Base-by-base conservation (phyloP, 805 yeast species). In the Spathaspora girioi region DNA sequence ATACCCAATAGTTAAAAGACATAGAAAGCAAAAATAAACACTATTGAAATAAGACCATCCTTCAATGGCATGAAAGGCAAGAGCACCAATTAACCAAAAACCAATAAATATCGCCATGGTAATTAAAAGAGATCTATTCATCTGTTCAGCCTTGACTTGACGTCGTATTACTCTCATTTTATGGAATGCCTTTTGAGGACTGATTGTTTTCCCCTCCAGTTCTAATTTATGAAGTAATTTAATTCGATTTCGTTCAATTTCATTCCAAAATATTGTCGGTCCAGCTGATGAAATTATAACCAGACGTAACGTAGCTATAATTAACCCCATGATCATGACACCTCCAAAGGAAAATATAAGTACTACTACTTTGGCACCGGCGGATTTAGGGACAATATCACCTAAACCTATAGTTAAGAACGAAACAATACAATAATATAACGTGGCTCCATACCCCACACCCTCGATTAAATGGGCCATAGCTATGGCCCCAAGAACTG, bases 401-500 rank as follows among this genome's bases (percentile, higher is more conserved):
- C 97, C 97, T 15, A 85, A 71, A 0, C 97, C 97, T 27, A 91
- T 79, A 1, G 97, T 91, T 46, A 88, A 70, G 40, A 86, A 70
- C 0, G 96, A 83, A 1, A 87, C 90, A 10, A 81, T 79, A 58
- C 90, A 83, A 63, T 79, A 89, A 62, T 88, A 90, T 45, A 89
- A 63, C 0, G 88, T 82, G n/a, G 82, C 75, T 0, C 91, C 90
- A 62, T 78, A 87, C 1, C 61, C 51, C 9, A 69, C 35, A 1
- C 77, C 70, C 0, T 50, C 56, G 8, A 71, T 61, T 9, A 82
- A 59, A 42, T 71, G 63, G 1, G 81, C 86, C 63, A 66, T 61
- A 1, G 53, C 55, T 1, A 66, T 55, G 1, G 88, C 79, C 10
- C 96, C 96, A 65, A 85, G 75, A 2, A 83, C 76, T 18, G 88